These are phyloP conservation scores for Saturnispora mendoncae DNA, from an alignment of 805 yeast genomes.

Conservation along the genomic window DNA sequence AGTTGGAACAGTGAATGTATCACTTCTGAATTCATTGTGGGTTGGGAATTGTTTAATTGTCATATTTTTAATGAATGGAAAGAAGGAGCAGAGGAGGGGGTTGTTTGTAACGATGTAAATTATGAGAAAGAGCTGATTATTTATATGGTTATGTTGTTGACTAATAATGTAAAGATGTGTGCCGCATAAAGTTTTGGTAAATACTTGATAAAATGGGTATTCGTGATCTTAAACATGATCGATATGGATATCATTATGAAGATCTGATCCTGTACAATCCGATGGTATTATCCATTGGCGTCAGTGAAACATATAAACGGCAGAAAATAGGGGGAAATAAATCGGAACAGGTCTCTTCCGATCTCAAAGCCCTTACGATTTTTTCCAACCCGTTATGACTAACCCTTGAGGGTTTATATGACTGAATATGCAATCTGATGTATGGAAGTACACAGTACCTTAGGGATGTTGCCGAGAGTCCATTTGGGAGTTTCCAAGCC, in stretches of 20 bases:
- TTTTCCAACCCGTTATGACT: not conserved
- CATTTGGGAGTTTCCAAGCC: not conserved
- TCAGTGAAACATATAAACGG: too few relatives aligned
- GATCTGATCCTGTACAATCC: not conserved
- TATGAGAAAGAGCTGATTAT: not conserved
- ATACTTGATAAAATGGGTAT: not conserved
- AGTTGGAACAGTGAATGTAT: constrained; percentile 88
- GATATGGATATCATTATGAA: not conserved
- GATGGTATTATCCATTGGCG: not conserved
- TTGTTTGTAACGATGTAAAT: too few relatives aligned
- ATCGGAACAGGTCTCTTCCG: not conserved
- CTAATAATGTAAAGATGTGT: too few relatives aligned
- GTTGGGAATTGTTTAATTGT: constrained; percentile 3
- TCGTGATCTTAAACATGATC: not conserved
- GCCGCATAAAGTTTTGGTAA: too few relatives aligned
- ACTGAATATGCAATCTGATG: not conserved
- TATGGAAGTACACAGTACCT: too few relatives aligned
- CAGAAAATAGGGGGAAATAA: not conserved
- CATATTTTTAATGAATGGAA: not conserved
- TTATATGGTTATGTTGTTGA: not conserved
- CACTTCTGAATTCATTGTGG: constrained; percentile 56
- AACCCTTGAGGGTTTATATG: not conserved
- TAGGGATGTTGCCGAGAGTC: not conserved
- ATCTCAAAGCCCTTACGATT: not conserved
- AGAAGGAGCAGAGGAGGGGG: not conserved